Evolutionary conservation across 2,329 filamentous ascomycete species (phyloP).

Genomic region (Nakataea oryzae): DNA sequence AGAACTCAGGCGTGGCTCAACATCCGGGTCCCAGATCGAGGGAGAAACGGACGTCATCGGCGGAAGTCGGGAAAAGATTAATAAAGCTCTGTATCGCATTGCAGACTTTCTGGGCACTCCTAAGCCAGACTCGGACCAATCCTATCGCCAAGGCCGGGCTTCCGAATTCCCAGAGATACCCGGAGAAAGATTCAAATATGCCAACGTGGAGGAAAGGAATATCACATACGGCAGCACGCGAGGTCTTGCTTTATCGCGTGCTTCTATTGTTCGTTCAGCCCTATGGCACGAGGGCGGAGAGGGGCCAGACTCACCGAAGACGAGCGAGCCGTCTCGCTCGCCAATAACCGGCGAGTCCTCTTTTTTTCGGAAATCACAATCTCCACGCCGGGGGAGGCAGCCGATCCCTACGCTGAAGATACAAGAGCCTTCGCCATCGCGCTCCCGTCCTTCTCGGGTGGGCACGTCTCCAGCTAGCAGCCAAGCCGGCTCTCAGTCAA

Average conservation of each 20-base stretch:
- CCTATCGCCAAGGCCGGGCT: constrained; percentile 34
- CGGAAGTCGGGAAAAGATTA: constrained; percentile 28
- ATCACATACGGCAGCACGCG: neutral
- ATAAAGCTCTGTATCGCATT: constrained; percentile 28
- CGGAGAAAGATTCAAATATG: neutral
- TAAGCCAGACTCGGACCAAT: constrained; percentile 31
- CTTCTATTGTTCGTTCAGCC: neutral
- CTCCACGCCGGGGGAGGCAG: too few relatives aligned
- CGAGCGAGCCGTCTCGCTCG: too few relatives aligned
- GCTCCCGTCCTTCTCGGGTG: neutral
- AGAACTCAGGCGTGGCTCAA: neutral
- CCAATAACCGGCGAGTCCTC: neutral
- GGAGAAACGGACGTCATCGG: constrained; percentile 8
- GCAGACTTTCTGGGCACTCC: constrained; percentile 36
- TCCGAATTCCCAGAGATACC: constrained; percentile 35
- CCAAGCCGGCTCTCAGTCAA: neutral
- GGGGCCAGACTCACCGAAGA: neutral
- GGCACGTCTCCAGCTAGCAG: neutral
- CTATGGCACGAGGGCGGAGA: neutral
- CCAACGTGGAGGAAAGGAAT: neutral
- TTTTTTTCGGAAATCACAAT: neutral
- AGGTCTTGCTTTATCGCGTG: neutral
- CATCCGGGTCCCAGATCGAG: neutral
- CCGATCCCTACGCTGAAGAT: neutral
- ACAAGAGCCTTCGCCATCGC: neutral